These are phyloP conservation scores for Penicillium herquei DNA, from an alignment of 495 filamentous ascomycete genomes.

Conservation along the genomic window DNA sequence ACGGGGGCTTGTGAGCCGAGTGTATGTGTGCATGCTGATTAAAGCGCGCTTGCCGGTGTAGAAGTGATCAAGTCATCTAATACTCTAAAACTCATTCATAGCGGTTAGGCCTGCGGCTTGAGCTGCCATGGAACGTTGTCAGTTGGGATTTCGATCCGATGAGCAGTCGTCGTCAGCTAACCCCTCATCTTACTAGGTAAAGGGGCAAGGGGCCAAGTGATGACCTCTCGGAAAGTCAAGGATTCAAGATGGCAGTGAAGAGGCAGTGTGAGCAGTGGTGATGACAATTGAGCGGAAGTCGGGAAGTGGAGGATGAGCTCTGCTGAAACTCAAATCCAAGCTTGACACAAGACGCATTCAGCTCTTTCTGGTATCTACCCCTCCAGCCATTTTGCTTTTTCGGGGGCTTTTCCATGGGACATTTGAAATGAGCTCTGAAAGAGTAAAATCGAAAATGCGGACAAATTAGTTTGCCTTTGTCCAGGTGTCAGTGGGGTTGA, in stretches of 20 bases:
- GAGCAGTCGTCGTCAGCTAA: neutral
- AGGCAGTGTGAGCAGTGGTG: neutral
- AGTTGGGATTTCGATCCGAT: neutral
- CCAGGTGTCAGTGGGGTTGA: no score
- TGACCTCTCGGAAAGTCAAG: no score
- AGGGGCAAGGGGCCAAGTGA: neutral
- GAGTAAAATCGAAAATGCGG: neutral
- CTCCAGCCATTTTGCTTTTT: neutral
- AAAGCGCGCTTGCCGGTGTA: neutral
- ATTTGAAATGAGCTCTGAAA: neutral
- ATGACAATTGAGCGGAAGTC: neutral
- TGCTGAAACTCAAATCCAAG: slow-evolving; percentile 2
- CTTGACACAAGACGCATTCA: neutral
- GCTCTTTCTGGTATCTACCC: neutral
- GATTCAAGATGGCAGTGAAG: neutral
- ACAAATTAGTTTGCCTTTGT: neutral
- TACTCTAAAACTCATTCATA: neutral
- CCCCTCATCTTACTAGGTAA: neutral
- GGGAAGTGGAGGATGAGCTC: neutral
- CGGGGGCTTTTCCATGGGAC: neutral
- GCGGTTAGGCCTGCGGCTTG: neutral
- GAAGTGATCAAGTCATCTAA: neutral
- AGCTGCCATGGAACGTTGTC: neutral
- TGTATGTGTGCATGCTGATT: neutral
- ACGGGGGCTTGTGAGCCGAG: neutral